Base-by-base conservation (phyloP, 495 filamentous ascomycete genomes). In the Echria macrotheca region DNA sequence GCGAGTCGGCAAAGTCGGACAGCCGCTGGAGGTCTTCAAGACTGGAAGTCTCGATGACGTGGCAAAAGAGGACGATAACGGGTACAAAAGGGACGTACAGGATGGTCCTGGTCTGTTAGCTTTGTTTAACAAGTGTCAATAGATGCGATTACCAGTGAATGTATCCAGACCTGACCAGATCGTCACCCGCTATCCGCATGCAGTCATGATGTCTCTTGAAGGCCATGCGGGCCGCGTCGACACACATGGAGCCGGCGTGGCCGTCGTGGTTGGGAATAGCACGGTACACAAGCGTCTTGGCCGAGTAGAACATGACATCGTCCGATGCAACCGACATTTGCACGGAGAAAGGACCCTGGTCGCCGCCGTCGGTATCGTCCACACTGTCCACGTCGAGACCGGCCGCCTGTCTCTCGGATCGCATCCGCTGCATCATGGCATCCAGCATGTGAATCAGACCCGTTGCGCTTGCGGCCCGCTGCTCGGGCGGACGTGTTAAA, bases 21-120 rank as follows among this genome's bases (percentile, higher is more conserved):
- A 86, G 71, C 0, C 69, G 69, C 17, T 57, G 36, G 4, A 84
- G 68, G 48, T 85, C 82, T 12, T 62, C 58, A 18, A 56, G 37
- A 45, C 68, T 55, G 0, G 66, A 70, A 0, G 71, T 74, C 57
- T 79, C 74, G 49, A 87, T 78, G 3, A 80, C 72, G 50, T 85
- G 75, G 69, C 83, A 85, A 69, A 87, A 86, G 4, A 87, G 69
- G 2, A 86, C 78, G 40, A 84, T 82, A 58, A 84, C 81, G 0
- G 83, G 84, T 29, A 81, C 76, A 56, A 87, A 85, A 2, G 83
- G 84, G 9, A 79, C 72, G 55, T 81, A 73, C 17, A 87, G 68
- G 22, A 87, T 70, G 1, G 77, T 76, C 81, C 82, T 85, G 18
- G 33, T 5, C 24, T 18, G 9, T 2, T 18, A 28, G n/a, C n/a